A percentile compares a stretch with the other conserved stretches of the same genome.
Evolutionary conservation across 192 early-diverging fungal species (phyloP).

Genomic region (Borealophlyctis nickersoniae): DNA sequence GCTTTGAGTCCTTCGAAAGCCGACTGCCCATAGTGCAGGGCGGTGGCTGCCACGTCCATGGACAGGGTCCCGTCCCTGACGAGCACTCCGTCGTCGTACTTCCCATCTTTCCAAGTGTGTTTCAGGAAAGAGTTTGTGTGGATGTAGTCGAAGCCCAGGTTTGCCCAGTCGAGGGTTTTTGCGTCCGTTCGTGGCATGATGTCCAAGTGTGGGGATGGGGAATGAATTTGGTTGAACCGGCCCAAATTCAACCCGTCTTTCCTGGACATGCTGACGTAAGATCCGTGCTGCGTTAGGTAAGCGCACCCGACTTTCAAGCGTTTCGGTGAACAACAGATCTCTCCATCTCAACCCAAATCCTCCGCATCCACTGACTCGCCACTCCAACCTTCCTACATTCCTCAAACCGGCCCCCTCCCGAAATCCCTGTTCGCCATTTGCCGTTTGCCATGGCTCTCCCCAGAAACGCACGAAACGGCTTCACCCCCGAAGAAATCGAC

Average conservation of each 20-base stretch:
- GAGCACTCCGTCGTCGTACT: slow-evolving; percentile 61
- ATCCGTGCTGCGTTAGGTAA: too few relatives aligned
- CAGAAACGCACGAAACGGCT: slow-evolving; percentile 16
- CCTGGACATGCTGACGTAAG: too few relatives aligned
- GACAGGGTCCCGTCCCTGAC: slow-evolving; percentile 53
- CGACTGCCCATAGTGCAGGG: slow-evolving; percentile 70
- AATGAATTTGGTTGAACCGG: too few relatives aligned
- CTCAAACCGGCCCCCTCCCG: too few relatives aligned
- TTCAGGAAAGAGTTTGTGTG: slow-evolving; percentile 62
- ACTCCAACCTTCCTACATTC: too few relatives aligned
- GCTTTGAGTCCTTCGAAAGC: slow-evolving; percentile 84
- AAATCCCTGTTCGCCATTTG: too few relatives aligned
- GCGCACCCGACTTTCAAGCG: too few relatives aligned
- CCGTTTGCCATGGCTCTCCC: slow-evolving; percentile 16
- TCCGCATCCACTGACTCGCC: too few relatives aligned
- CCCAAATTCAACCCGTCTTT: too few relatives aligned
- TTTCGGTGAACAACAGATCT: too few relatives aligned
- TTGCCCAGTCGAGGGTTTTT: slow-evolving; percentile 56
- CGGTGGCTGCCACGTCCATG: slow-evolving; percentile 64
- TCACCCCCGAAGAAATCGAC: slow-evolving; percentile 82
- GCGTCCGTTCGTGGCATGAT: slow-evolving; percentile 12
- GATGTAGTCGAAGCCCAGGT: slow-evolving; percentile 65
- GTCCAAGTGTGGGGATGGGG: slow-evolving; percentile 1
- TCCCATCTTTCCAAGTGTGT: slow-evolving; percentile 57
- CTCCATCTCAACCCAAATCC: too few relatives aligned